Evolutionary conservation across 176 grass and related monocot genomes (phyloP).

Genomic region (Phyllostachys edulis): DNA sequence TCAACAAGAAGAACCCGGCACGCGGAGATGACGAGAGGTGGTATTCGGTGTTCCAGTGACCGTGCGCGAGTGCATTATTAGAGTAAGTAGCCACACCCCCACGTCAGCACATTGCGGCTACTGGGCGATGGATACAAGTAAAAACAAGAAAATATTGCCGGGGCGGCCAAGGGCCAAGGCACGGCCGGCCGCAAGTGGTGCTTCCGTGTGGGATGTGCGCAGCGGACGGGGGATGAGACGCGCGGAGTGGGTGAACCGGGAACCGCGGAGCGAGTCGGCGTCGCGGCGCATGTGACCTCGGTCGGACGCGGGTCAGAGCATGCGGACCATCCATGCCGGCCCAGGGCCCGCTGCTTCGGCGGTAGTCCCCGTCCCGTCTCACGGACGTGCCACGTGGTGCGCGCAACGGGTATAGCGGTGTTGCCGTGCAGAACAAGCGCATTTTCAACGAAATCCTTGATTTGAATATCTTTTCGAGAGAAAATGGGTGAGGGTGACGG

Average conservation of each 20-base stretch:
- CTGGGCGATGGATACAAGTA: not conserved
- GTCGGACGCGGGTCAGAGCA: constrained; percentile 20
- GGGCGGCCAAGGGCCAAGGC: not conserved
- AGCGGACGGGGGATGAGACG: constrained; percentile 8
- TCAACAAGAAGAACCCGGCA: not conserved
- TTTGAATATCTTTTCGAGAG: not conserved
- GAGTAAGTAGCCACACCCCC: not conserved
- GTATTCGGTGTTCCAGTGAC: not conserved
- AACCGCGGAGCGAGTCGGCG: constrained; percentile 1
- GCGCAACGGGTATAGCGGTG: not conserved
- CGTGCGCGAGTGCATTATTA: not conserved
- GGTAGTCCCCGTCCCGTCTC: not conserved
- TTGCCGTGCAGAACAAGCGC: not conserved
- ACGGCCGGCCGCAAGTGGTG: not conserved
- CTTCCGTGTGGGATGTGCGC: not conserved
- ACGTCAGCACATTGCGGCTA: not conserved
- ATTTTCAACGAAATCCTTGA: not conserved
- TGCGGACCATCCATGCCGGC: not conserved
- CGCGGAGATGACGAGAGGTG: not conserved
- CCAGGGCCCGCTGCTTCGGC: not conserved
- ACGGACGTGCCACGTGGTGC: not conserved
- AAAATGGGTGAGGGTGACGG: not conserved
- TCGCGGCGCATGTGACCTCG: constrained; percentile 40
- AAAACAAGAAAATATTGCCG: not conserved
- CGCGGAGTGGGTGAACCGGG: not conserved